Evolutionary conservation across 352 stramenopile genomes (phyloP).

Genomic region (Peronosclerospora sorghi): DNA sequence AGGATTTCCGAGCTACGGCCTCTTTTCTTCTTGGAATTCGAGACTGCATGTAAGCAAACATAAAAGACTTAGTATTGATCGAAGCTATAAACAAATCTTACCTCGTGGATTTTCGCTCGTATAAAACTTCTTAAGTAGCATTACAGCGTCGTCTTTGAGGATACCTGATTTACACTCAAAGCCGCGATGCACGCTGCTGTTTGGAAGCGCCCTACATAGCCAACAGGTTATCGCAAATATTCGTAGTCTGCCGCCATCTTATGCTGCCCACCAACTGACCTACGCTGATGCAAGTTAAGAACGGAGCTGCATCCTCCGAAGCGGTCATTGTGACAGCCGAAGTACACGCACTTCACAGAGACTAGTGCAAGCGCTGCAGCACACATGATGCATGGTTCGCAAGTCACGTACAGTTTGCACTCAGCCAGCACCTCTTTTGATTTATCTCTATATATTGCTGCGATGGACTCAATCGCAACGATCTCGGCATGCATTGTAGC

Average conservation of each 20-base stretch:
- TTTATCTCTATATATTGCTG: constrained; percentile 28
- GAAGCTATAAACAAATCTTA: constrained; percentile 10
- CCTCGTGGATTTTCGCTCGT: constrained; percentile 80
- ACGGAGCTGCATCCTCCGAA: constrained; percentile 90
- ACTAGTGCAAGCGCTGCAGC: constrained; percentile 77
- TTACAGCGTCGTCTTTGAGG: constrained; percentile 76
- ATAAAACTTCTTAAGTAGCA: constrained; percentile 84
- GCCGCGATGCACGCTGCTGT: constrained; percentile 34
- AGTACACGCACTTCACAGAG: constrained; percentile 67
- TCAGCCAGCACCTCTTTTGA: constrained; percentile 37
- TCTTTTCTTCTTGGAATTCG: constrained; percentile 71
- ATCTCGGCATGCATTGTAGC: constrained; percentile 87
- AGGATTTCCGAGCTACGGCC: constrained; percentile 15
- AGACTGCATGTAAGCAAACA: constrained; percentile 26
- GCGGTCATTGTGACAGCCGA: constrained; percentile 88
- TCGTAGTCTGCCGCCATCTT: no score
- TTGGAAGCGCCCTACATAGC: constrained; percentile 24
- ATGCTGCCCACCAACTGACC: constrained; percentile 10
- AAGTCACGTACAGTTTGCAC: constrained; percentile 82
- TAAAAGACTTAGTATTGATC: not conserved
- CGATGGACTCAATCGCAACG: constrained; percentile 81
- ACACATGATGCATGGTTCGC: constrained; percentile 93
- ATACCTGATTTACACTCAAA: constrained; percentile 63
- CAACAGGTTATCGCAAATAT: not conserved
- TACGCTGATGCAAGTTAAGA: constrained; percentile 64